These are phyloP conservation scores for Lipomyces chichibuensis DNA, from an alignment of 805 yeast species.

Conservation along the genomic window DNA sequence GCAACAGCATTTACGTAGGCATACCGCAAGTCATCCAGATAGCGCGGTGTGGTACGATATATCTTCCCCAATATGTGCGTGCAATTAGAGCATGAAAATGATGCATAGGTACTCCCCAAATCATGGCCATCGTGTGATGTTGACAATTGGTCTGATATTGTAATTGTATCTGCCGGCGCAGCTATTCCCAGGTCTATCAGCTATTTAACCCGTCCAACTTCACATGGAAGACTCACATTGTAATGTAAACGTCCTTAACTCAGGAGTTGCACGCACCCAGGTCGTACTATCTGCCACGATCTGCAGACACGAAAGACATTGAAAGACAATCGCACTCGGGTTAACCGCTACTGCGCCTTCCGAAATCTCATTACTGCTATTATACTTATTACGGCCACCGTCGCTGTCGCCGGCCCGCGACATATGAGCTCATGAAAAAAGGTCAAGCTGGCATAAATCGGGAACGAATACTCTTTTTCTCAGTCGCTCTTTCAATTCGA, in stretches of 20 bases:
- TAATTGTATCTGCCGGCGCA: conserved; percentile 30
- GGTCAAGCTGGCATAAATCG: background rate
- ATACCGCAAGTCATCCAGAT: conserved; percentile 37
- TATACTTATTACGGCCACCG: background rate
- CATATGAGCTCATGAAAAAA: conserved; percentile 4
- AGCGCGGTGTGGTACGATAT: conserved; percentile 39
- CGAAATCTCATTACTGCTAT: background rate
- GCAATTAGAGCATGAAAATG: conserved; percentile 36
- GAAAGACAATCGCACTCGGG: conserved; percentile 39
- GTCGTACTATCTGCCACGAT: conserved; percentile 39
- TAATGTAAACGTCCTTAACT: conserved; percentile 36
- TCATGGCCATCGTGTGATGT: conserved; percentile 35
- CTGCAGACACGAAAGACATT: conserved; percentile 37
- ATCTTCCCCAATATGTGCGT: conserved; percentile 35
- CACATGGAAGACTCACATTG: conserved; percentile 14
- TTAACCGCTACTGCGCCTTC: conserved; percentile 1
- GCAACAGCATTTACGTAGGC: background rate
- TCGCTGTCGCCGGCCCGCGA: conserved; percentile 8
- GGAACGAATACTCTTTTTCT: background rate
- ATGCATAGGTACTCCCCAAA: conserved; percentile 36
- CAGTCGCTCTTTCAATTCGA: conserved; percentile 47
- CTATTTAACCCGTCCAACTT: background rate
- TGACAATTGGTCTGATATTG: conserved; percentile 12
- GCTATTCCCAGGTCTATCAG: conserved; percentile 5
- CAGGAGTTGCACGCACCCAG: conserved; percentile 38